A percentile compares a stretch with the other conserved stretches of the same genome.
Evolutionary conservation across 225 moss, liverwort and hornwort species (phyloP).

Genomic region (Marchantia polymorpha): DNA sequence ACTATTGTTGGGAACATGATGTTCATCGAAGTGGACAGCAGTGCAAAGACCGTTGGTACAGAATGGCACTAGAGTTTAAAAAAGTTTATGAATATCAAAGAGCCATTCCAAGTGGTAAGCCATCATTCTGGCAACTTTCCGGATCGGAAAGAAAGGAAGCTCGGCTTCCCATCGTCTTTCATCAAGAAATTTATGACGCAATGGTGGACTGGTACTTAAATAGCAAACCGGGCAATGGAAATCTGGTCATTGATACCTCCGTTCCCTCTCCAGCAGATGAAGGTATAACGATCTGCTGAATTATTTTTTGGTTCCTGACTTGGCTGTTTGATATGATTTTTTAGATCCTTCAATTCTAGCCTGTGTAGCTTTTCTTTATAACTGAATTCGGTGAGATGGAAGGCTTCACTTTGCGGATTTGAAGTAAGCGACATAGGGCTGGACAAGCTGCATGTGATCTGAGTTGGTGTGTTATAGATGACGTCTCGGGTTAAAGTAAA

Average conservation of each 20-base stretch:
- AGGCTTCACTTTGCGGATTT: not conserved
- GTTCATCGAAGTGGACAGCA: conserved; percentile 46
- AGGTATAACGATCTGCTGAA: not conserved
- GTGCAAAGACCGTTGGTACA: conserved; percentile 48
- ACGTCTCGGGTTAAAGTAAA: too few relatives aligned
- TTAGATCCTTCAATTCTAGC: not conserved
- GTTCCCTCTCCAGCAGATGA: conserved; percentile 37
- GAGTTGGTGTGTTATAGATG: not conserved
- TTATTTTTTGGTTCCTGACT: not conserved
- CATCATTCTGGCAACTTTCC: conserved; percentile 39
- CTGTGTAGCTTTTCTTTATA: not conserved
- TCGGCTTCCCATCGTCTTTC: conserved; percentile 38
- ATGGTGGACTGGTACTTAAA: conserved; percentile 45
- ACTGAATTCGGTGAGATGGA: not conserved
- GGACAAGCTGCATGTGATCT: not conserved
- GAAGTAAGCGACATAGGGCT: too few relatives aligned
- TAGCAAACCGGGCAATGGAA: conserved; percentile 34
- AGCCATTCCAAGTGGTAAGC: conserved; percentile 32
- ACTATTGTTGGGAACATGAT: conserved; percentile 43
- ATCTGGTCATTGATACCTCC: conserved; percentile 40
- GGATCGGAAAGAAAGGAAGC: conserved; percentile 38
- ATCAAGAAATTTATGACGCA: conserved; percentile 42
- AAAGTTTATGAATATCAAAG: conserved; percentile 45
- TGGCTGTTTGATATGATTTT: not conserved
- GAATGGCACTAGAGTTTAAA: conserved; percentile 49